Percentiles rank a stretch among this genome's conserved stretches.
Evolutionary conservation across 1,284 basidiomycete species (phyloP).

Genomic region (Cutaneotrichosporon sp.): DNA sequence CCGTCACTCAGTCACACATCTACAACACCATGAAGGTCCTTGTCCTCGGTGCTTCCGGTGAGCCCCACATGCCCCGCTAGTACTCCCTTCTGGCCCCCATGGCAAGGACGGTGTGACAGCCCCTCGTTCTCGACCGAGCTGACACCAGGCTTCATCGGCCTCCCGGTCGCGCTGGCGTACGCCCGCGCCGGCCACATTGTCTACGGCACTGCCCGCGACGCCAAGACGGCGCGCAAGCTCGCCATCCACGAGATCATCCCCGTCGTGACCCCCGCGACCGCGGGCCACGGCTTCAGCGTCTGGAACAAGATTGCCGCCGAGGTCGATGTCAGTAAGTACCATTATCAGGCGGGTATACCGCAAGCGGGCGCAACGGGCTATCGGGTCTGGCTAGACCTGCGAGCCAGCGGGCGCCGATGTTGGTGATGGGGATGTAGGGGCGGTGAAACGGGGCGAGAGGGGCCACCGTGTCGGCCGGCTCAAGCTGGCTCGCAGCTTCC

Average conservation of each 20-base stretch:
- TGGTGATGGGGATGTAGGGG: neutral
- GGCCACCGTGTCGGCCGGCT: neutral
- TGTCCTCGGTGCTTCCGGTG: conserved; percentile 52
- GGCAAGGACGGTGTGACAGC: neutral
- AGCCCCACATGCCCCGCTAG: conserved; percentile 12
- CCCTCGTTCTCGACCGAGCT: neutral
- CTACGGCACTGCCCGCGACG: conserved; percentile 58
- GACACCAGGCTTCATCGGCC: conserved; percentile 57
- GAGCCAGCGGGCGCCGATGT: neutral
- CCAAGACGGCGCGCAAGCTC: conserved; percentile 52
- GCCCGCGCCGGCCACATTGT: conserved; percentile 61
- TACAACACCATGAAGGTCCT: conserved; percentile 47
- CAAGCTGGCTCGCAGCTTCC: neutral
- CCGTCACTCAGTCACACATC: neutral
- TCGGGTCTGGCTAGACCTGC: neutral
- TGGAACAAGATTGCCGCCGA: conserved; percentile 57
- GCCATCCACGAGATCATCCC: conserved; percentile 60
- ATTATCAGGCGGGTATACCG: neutral
- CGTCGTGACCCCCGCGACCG: conserved; percentile 54
- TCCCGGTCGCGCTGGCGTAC: conserved; percentile 58
- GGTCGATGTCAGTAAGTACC: conserved; percentile 58
- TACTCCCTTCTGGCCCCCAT: neutral
- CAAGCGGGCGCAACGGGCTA: neutral
- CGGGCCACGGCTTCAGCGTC: conserved; percentile 39
- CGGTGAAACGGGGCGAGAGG: neutral